phyloP scores from a whole-genome alignment of 495 filamentous ascomycete species.

The Aspergillus kassunensis region DNA sequence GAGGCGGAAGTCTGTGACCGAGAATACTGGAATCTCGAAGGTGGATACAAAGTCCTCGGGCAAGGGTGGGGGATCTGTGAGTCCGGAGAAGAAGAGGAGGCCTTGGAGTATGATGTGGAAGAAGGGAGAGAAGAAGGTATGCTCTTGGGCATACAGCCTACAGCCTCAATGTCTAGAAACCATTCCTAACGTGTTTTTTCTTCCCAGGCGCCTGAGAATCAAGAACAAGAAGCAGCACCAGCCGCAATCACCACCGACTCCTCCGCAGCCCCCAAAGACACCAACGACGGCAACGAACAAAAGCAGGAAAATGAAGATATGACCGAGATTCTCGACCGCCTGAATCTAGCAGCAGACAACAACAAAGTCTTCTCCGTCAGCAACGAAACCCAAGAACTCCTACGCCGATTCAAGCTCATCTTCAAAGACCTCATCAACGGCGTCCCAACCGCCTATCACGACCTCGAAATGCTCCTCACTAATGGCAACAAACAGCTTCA shows the following conservation, averaged over 20 bases:
- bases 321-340: slow-evolving; percentile 66
- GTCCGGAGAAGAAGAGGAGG: slow-evolving; percentile 35
- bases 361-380: slow-evolving; percentile 81
- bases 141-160: not conserved
- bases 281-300: slow-evolving; percentile 34
- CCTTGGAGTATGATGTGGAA: slow-evolving; percentile 45
- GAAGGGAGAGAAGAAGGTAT: slow-evolving; percentile 41
- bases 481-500: slow-evolving; percentile 72
- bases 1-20: slow-evolving; percentile 19
- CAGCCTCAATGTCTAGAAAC: not conserved
- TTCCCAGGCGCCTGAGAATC: not conserved
- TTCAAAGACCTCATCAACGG: slow-evolving; percentile 90
- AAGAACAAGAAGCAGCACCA: not conserved
- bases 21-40: slow-evolving; percentile 5
- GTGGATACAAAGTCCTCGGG: slow-evolving; percentile 6
- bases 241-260: slow-evolving; percentile 15
- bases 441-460: slow-evolving; percentile 86
- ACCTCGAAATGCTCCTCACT: slow-evolving; percentile 77
- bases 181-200: slow-evolving; percentile 1
- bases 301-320: slow-evolving; percentile 70
- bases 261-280: not conserved
- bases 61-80: slow-evolving; percentile 14
- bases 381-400: slow-evolving; percentile 71
- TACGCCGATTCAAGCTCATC: slow-evolving; percentile 79
- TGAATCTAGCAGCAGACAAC: slow-evolving; percentile 74